Evolutionary conservation across 1,284 basidiomycete species (phyloP).

Genomic region (Anthracocystis panici-leucophaei): DNA sequence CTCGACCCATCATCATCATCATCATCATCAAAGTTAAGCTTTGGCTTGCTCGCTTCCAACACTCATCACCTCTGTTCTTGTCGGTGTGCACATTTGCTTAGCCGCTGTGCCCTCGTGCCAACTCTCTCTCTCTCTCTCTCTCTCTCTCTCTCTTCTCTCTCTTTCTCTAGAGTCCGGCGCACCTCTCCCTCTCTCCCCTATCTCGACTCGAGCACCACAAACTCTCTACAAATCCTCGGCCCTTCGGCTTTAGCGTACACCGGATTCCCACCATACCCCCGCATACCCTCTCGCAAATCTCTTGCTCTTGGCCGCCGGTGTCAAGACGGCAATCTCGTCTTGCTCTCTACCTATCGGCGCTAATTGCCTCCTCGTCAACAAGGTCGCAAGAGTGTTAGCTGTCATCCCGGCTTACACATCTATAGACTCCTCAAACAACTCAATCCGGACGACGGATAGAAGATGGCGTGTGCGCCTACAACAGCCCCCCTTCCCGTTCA

Average conservation of each 20-base stretch:
- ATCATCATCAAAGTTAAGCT: background rate
- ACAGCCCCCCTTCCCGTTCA: constrained; percentile 27
- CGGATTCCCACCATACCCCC: background rate
- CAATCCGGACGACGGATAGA: constrained; percentile 29
- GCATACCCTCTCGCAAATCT: too few relatives aligned
- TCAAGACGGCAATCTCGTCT: too few relatives aligned
- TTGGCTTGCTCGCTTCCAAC: background rate
- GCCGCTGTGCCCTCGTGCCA: background rate
- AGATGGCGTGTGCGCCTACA: constrained; percentile 45
- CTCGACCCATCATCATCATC: background rate
- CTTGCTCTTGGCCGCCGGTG: too few relatives aligned
- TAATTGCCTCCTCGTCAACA: background rate
- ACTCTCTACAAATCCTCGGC: background rate
- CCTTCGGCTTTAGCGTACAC: constrained; percentile 3
- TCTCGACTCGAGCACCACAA: background rate
- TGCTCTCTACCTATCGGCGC: too few relatives aligned
- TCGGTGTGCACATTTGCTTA: constrained; percentile 1
- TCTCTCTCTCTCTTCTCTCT: too few relatives aligned
- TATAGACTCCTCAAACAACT: background rate
- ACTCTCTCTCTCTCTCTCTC: background rate
- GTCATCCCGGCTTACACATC: background rate
- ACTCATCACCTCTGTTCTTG: background rate
- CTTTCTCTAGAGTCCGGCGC: background rate
- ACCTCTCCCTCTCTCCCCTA: background rate
- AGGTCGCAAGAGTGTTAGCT: background rate